Conservation (phyloP, 2,329 filamentous ascomycete genomes). For the Nemania sp. region DNA sequence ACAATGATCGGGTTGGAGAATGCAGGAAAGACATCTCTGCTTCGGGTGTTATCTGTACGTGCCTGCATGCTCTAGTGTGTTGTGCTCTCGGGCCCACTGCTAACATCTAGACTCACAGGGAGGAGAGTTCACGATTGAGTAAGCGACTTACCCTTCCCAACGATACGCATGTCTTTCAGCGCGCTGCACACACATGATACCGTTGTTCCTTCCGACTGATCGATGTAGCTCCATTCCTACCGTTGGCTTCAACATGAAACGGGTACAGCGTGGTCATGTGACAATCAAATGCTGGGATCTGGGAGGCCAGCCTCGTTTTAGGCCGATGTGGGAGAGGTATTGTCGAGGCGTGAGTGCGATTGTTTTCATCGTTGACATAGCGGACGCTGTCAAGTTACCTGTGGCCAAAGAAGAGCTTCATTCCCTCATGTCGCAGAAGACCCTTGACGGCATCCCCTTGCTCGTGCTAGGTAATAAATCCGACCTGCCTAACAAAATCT, state of each 20-base stretch:
- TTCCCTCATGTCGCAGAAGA: slow-evolving; percentile 84
- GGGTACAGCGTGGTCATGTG: slow-evolving; percentile 96
- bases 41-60: slow-evolving; percentile 94
- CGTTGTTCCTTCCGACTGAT: slow-evolving; percentile 52
- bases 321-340: slow-evolving; percentile 99
- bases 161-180: slow-evolving; percentile 18
- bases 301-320: slow-evolving; percentile 94
- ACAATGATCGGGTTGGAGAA: slow-evolving; percentile 99
- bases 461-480: slow-evolving; percentile 98
- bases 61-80: slow-evolving; percentile 33
- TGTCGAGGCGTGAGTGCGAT: slow-evolving; percentile 98
- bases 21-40: slow-evolving; percentile 94
- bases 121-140: slow-evolving; percentile 99
- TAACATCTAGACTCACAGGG: slow-evolving; percentile 69
- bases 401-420: slow-evolving; percentile 94
- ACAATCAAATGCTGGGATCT: slow-evolving; percentile 99
- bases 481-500: slow-evolving; percentile 89
- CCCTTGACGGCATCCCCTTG: slow-evolving; percentile 88
- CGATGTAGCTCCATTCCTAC: slow-evolving; percentile 90
- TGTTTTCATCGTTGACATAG: slow-evolving; percentile 97
- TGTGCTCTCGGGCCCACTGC: slow-evolving; percentile 33
- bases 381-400: slow-evolving; percentile 82
- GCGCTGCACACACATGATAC: slow-evolving; percentile 39
- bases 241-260: slow-evolving; percentile 99
- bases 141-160: slow-evolving; percentile 61